phyloP scores from a whole-genome alignment of 331 rosid genomes.

The Arachis monticola region DNA sequence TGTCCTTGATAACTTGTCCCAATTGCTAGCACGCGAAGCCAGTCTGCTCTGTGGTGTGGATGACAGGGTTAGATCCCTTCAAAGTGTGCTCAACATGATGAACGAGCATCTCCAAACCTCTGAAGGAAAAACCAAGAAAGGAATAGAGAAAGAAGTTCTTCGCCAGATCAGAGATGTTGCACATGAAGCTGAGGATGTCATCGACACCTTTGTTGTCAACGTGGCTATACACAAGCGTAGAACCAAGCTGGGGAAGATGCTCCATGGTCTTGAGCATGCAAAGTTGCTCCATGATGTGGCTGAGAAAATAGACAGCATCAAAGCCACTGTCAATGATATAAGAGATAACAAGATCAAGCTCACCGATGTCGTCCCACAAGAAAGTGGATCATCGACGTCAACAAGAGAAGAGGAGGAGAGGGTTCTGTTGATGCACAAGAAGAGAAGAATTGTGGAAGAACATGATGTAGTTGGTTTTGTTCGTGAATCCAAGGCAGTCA shows the following conservation, averaged over 20 bases:
- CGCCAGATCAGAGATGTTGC: conserved; percentile 3
- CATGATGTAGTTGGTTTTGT: conserved; percentile 10
- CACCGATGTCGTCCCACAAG: background rate
- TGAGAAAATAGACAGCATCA: background rate
- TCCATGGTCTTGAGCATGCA: background rate
- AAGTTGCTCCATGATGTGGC: background rate
- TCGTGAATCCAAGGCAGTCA: background rate
- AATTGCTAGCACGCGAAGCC: conserved; percentile 15
- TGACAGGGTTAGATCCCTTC: conserved; percentile 14
- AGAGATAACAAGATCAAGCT: background rate
- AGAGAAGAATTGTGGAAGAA: background rate
- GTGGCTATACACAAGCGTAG: background rate
- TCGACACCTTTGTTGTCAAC: background rate
- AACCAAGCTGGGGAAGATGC: background rate
- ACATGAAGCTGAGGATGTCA: conserved; percentile 25
- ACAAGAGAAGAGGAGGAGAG: background rate
- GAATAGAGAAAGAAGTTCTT: background rate
- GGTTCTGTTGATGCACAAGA: background rate
- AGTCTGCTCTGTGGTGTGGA: conserved; percentile 26
- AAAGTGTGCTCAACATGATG: background rate
- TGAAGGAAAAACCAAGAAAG: background rate
- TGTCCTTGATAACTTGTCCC: conserved; percentile 27
- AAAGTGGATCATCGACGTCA: background rate
- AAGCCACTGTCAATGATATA: background rate
- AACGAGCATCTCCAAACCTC: background rate